Conservation (phyloP, 1,284 basidiomycete species). For the Leccinum pachyderme region DNA sequence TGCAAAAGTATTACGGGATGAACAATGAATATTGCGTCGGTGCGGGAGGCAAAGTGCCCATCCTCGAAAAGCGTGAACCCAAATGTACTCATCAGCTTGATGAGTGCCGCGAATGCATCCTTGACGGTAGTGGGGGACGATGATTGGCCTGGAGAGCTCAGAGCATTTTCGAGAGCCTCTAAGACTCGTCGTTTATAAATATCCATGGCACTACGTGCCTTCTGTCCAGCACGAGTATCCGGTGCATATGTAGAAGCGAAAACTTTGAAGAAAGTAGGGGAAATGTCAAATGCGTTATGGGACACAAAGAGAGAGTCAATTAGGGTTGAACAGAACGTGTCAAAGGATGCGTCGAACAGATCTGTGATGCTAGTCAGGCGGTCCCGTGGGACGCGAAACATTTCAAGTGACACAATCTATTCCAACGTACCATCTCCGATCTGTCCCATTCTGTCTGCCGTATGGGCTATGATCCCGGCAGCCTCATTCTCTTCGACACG, state of each 20-base stretch:
- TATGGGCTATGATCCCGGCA: conserved; percentile 44
- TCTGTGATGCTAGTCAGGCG: conserved; percentile 37
- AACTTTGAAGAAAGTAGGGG: conserved; percentile 43
- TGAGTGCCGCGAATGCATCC: conserved; percentile 14
- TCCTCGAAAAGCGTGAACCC: conserved; percentile 41
- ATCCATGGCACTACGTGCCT: conserved; percentile 24
- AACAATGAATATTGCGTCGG: conserved; percentile 44
- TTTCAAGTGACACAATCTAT: not conserved
- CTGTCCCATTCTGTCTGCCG: conserved; percentile 41
- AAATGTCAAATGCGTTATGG: conserved; percentile 30
- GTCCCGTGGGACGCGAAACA: conserved; percentile 17
- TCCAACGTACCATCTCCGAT: conserved; percentile 42
- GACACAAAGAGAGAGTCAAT: conserved; percentile 5
- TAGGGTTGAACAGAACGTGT: conserved; percentile 29
- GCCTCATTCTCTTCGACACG: conserved; percentile 47
- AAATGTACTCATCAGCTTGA: conserved; percentile 28
- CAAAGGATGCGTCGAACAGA: conserved; percentile 50
- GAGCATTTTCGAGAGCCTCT: conserved; percentile 27
- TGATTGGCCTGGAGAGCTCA: conserved; percentile 11
- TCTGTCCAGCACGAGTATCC: conserved; percentile 28
- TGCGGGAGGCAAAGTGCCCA: conserved; percentile 34
- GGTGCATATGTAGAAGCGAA: conserved; percentile 36
- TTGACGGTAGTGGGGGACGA: not conserved
- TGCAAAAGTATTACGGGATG: conserved; percentile 43
- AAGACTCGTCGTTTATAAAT: conserved; percentile 32